phyloP scores from a whole-genome alignment of 2,329 filamentous ascomycete species.

The Stylonectria norvegica region DNA sequence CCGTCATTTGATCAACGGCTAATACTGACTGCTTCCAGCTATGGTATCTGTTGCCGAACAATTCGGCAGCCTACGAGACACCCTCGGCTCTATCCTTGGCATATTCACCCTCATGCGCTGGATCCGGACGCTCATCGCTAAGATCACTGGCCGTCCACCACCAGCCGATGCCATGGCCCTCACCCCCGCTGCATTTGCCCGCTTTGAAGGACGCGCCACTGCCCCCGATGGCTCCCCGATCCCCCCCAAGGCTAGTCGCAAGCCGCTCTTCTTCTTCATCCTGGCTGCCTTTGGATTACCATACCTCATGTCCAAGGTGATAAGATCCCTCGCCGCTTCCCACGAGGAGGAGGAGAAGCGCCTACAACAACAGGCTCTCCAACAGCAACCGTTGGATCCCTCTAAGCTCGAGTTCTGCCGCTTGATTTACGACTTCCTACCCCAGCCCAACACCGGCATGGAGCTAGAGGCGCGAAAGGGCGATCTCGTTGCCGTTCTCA shows the following conservation, averaged over 20 bases:
- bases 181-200: conserved; percentile 86
- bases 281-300: conserved; percentile 91
- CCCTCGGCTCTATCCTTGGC: conserved; percentile 86
- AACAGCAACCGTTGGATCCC: conserved; percentile 66
- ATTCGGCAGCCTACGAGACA: conserved; percentile 88
- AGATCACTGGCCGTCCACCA: conserved; percentile 84
- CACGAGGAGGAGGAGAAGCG: conserved; percentile 77
- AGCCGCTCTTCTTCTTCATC: conserved; percentile 94
- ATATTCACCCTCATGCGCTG: conserved; percentile 96
- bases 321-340: conserved; percentile 75
- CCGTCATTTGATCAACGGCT: neutral
- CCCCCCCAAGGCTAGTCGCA: conserved; percentile 76
- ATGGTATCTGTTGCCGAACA: conserved; percentile 99
- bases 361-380: conserved; percentile 48
- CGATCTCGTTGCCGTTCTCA: conserved; percentile 89
- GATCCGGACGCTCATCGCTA: conserved; percentile 87
- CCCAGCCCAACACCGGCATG: conserved; percentile 66
- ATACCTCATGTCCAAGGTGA: conserved; percentile 96
- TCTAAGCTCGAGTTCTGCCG: conserved; percentile 95
- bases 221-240: conserved; percentile 60
- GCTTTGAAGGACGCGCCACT: conserved; percentile 70
- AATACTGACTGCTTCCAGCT: conserved; percentile 48
- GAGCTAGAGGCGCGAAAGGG: conserved; percentile 93
- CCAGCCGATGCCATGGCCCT: conserved; percentile 84
- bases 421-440: conserved; percentile 89